phyloP scores from a whole-genome alignment of 495 filamentous ascomycete species.

The Penicillium coprophilum region DNA sequence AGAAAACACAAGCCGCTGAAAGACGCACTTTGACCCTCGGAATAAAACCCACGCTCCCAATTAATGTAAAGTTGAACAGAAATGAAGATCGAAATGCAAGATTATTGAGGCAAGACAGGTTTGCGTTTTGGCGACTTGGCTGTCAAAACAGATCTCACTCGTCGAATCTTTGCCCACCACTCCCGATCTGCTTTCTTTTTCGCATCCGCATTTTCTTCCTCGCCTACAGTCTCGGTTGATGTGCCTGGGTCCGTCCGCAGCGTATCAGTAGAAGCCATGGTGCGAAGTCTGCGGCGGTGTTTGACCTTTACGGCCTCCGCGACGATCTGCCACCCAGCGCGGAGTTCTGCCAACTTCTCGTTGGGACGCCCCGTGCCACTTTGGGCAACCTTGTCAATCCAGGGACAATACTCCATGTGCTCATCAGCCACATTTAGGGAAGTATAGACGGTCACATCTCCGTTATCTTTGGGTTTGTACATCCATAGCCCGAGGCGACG shows the following conservation, averaged over 20 bases:
- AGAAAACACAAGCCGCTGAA: constrained; percentile 15
- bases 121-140: constrained; percentile 41
- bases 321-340: constrained; percentile 49
- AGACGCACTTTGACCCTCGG: constrained; percentile 13
- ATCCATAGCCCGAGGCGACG: constrained; percentile 91
- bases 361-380: constrained; percentile 40
- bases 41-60: background rate
- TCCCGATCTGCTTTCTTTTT: constrained; percentile 48
- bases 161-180: constrained; percentile 53
- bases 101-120: constrained; percentile 11
- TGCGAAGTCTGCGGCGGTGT: constrained; percentile 38
- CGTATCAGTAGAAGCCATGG: constrained; percentile 25
- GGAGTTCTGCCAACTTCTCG: constrained; percentile 33
- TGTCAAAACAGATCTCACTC: constrained; percentile 48
- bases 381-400: constrained; percentile 65
- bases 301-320: constrained; percentile 42
- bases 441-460: constrained; percentile 56
- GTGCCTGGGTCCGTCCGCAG: constrained; percentile 27
- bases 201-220: constrained; percentile 36
- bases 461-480: constrained; percentile 64
- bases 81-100: constrained; percentile 5
- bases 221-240: constrained; percentile 14
- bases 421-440: constrained; percentile 64
- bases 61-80: constrained; percentile 14
- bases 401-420: constrained; percentile 81